Percentiles rank a stretch among this genome's conserved stretches.
Conservation (phyloP, 192 early-diverging fungal species). For the Gryganskiella cystojenkinii region DNA sequence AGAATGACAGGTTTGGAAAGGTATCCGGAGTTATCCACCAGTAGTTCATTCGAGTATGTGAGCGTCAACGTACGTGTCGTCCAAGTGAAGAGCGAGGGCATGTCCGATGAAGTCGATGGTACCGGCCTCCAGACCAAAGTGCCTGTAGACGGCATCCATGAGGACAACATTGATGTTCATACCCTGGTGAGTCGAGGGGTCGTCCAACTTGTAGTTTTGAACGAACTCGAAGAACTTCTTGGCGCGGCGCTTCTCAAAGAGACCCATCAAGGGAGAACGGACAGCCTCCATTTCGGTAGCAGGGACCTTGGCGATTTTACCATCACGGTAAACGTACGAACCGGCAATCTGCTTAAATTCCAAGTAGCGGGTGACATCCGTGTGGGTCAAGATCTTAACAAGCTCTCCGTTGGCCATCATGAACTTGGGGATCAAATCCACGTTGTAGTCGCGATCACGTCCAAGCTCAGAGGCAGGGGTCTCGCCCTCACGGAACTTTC, state of each 20-base stretch:
- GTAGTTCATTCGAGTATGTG: no score
- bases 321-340: constrained; percentile 92
- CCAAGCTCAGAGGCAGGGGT: constrained; percentile 66
- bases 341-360: constrained; percentile 97
- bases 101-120: constrained; percentile 99
- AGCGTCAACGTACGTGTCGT: constrained; percentile 78
- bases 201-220: constrained; percentile 88
- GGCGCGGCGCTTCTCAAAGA: constrained; percentile 95
- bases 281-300: constrained; percentile 90
- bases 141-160: constrained; percentile 90
- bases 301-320: constrained; percentile 95
- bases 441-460: constrained; percentile 91
- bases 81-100: constrained; percentile 94
- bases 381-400: constrained; percentile 96
- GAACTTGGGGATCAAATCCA: constrained; percentile 99
- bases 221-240: constrained; percentile 98
- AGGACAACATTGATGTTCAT: constrained; percentile 79
- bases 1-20: no score
- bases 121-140: constrained; percentile 91
- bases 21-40: no score
- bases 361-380: constrained; percentile 97
- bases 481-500: constrained; percentile 72
- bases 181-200: constrained; percentile 85
- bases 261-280: constrained; percentile 86
- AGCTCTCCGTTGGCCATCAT: constrained; percentile 99